Evolutionary conservation across 1,284 basidiomycete genomes (phyloP).

Genomic region (Tremellales sp.): DNA sequence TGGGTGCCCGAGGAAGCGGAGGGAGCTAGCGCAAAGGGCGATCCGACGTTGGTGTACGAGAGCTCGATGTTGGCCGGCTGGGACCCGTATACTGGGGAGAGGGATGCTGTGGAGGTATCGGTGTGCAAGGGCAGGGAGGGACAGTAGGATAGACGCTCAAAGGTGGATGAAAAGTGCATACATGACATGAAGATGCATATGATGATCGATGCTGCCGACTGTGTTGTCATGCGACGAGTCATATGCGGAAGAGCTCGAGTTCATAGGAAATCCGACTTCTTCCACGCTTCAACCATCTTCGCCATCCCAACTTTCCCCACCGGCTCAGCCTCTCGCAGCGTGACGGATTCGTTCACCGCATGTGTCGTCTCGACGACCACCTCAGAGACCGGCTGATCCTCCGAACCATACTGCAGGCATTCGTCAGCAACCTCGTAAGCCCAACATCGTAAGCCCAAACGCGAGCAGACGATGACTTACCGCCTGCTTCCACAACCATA

Average conservation of each 20-base stretch:
- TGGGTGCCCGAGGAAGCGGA: constrained; percentile 38
- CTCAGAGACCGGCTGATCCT: background rate
- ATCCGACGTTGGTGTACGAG: constrained; percentile 29
- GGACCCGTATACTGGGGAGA: constrained; percentile 42
- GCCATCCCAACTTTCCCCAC: constrained; percentile 12
- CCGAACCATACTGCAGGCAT: background rate
- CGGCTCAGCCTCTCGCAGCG: constrained; percentile 10
- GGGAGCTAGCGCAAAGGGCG: constrained; percentile 29
- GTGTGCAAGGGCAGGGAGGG: constrained; percentile 27
- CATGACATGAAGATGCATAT: background rate
- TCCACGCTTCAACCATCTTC: constrained; percentile 28
- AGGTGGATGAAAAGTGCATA: background rate
- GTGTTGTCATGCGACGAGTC: no score
- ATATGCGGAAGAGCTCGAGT: background rate
- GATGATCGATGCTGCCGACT: background rate
- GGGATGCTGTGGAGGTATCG: constrained; percentile 41
- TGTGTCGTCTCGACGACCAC: constrained; percentile 16
- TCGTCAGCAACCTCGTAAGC: constrained; percentile 14
- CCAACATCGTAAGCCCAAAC: background rate
- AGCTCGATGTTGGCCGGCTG: constrained; percentile 37
- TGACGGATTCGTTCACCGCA: constrained; percentile 13
- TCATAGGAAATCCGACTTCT: constrained; percentile 21
- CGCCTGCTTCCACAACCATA: constrained; percentile 28
- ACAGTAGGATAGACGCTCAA: no score
- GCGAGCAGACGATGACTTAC: constrained; percentile 15